Evolutionary conservation across 306 rosid genomes (phyloP), one percentile per base, ranked within the genome.

Genomic region (Leucaena leucocephala): DNA sequence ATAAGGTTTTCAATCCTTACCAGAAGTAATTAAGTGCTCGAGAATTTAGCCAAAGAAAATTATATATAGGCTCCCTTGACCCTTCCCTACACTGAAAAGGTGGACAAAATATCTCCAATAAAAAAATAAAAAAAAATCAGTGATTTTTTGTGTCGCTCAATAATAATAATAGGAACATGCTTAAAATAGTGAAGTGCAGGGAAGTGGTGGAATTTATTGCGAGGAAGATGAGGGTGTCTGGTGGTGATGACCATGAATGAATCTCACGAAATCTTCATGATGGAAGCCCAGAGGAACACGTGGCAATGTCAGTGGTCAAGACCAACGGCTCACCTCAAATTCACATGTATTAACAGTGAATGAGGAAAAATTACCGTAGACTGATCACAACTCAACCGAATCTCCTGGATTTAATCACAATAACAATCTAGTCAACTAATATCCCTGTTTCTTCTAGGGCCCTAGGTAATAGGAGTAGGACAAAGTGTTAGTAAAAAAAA

Each of bases 211-310:
- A 44, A 16, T 58, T 64, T 77, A 14, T 15, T 42, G 38, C 6
- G 76, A 19, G 17, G 49, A 39, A 22, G 35, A 8, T n/a, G 44
- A 5, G 81, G 49, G 44, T 39, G 81, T n/a, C 17, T 22, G 15
- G 76, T 35, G 39, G 73, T 76, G 80, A 76, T 27, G 27, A 27
- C 27, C 85, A 72, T 76, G 81, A 76, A 84, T 55, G 81, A 76
- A 86, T 86, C 89, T 85, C 77, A 81, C 21, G 85, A 79, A 81
- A 86, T 81, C 84, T 71, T 52, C 54, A 42, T 85, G 85, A 76
- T 76, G 48, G 84, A 33, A 72, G 68, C 35, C 12, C 6, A 1
- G 82, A 80, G 86, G 86, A 57, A 8, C 76, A 79, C 7, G 33
- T 50, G 33, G 76, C 85, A 82, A 66, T 85, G 52, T 0, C 2